phyloP scores from a whole-genome alignment of 345 rosid genomes.

The Boechera stricta region DNA sequence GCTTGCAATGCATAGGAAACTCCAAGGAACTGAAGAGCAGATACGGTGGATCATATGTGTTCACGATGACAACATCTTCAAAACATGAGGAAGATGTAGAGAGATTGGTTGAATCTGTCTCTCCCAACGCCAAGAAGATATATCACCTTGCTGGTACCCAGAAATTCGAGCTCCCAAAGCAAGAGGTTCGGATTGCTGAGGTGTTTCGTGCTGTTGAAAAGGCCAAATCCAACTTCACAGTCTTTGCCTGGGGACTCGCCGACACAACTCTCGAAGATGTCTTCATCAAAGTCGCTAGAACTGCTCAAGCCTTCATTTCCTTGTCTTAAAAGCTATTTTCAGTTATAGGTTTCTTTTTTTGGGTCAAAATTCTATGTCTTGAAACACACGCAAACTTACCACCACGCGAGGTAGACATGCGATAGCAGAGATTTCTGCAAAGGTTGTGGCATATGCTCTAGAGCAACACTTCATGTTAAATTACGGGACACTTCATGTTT shows the following conservation, averaged over 20 bases:
- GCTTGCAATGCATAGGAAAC: slow-evolving; percentile 91
- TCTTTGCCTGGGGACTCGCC: slow-evolving; percentile 95
- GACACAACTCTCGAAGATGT: slow-evolving; percentile 96
- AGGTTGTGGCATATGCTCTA: background rate
- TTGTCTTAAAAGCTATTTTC: slow-evolving; percentile 32
- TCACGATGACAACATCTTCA: slow-evolving; percentile 74
- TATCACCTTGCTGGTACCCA: slow-evolving; percentile 90
- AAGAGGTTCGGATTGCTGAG: slow-evolving; percentile 69
- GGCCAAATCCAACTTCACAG: slow-evolving; percentile 75
- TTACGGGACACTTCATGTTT: no score
- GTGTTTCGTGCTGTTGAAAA: slow-evolving; percentile 75
- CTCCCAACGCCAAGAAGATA: slow-evolving; percentile 67
- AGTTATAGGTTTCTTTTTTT: background rate
- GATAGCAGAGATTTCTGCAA: background rate
- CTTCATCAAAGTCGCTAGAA: slow-evolving; percentile 72
- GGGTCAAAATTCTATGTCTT: background rate
- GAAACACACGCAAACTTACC: slow-evolving; percentile 1
- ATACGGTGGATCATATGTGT: slow-evolving; percentile 85
- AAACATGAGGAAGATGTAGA: slow-evolving; percentile 68
- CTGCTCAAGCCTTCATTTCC: slow-evolving; percentile 52
- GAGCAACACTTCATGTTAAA: no score
- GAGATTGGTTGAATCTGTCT: slow-evolving; percentile 57
- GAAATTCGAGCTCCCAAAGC: slow-evolving; percentile 90
- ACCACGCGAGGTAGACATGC: background rate
- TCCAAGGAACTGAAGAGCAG: slow-evolving; percentile 80